Conservation (phyloP, 2,329 filamentous ascomycete species). For the Mycosphaerella sp. region DNA sequence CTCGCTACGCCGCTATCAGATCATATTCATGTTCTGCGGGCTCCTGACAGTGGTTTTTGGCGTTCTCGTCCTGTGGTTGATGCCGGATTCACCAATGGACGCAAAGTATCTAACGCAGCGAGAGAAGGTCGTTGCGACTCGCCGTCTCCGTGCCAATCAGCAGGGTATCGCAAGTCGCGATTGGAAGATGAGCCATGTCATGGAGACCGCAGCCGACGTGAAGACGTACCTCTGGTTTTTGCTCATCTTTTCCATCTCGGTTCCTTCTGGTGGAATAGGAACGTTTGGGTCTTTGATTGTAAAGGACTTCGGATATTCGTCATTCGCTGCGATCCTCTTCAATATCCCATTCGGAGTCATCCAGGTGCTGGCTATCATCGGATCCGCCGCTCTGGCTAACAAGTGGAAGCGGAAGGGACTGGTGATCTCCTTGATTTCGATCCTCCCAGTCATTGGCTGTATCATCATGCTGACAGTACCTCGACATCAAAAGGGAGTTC, state of each 20-base stretch:
- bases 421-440: neutral
- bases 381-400: neutral
- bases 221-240: conserved; percentile 8
- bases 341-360: conserved; percentile 7
- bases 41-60: conserved; percentile 47
- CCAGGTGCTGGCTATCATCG: neutral
- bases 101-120: conserved; percentile 2
- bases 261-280: conserved; percentile 3
- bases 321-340: conserved; percentile 5
- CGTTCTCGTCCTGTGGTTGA: conserved; percentile 40
- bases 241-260: conserved; percentile 1
- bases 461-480: conserved; percentile 6
- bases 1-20: conserved; percentile 13
- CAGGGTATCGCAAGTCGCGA: conserved; percentile 6
- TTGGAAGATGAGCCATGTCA: conserved; percentile 5
- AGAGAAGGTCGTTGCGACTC: conserved; percentile 5
- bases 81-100: conserved; percentile 6
- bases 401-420: conserved; percentile 3
- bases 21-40: conserved; percentile 21
- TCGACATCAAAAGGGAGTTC: conserved; percentile 1
- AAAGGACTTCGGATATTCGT: conserved; percentile 3
- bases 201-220: neutral
- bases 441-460: neutral
- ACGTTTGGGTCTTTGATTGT: conserved; percentile 6
- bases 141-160: conserved; percentile 5